A percentile compares a stretch with the other conserved stretches of the same genome.
These are phyloP conservation scores for Penicillium sp. DNA, from an alignment of 2,329 filamentous ascomycete species.

Conservation along the genomic window DNA sequence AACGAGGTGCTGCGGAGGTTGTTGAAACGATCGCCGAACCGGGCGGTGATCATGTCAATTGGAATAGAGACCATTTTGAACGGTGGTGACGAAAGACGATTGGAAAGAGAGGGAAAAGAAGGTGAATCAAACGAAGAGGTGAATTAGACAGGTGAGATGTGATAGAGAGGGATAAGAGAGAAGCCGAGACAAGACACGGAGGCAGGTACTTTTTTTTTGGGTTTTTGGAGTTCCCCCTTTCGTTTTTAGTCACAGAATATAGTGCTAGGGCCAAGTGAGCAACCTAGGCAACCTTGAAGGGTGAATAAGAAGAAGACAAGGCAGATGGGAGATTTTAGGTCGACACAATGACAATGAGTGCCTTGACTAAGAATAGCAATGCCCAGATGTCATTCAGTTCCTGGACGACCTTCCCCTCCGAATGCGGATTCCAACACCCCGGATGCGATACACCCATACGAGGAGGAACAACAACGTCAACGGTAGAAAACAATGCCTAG, in stretches of 20 bases:
- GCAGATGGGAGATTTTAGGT: no score
- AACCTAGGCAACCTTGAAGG: no score
- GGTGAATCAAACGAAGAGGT: neutral
- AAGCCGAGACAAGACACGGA: slow-evolving; percentile 1
- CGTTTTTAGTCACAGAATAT: slow-evolving; percentile 1
- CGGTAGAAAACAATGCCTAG: neutral
- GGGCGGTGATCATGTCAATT: slow-evolving; percentile 84
- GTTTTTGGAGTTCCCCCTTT: slow-evolving; percentile 7
- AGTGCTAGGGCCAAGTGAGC: no score
- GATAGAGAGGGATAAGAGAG: neutral
- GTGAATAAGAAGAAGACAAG: no score
- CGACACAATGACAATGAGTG: no score
- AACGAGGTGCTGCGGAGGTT: slow-evolving; percentile 77
- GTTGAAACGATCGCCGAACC: slow-evolving; percentile 87
- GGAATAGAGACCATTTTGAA: slow-evolving; percentile 84
- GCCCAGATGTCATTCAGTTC: no score
- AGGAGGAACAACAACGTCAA: neutral
- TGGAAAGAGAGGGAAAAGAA: neutral
- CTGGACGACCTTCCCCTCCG: no score
- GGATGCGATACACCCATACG: neutral
- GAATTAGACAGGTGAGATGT: neutral
- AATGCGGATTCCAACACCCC: neutral
- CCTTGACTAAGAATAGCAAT: no score
- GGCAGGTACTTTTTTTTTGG: slow-evolving; percentile 11
- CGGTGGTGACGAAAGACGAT: neutral